Conservation (phyloP, 2,329 filamentous ascomycete genomes). For the Diaporthe humulicola region DNA sequence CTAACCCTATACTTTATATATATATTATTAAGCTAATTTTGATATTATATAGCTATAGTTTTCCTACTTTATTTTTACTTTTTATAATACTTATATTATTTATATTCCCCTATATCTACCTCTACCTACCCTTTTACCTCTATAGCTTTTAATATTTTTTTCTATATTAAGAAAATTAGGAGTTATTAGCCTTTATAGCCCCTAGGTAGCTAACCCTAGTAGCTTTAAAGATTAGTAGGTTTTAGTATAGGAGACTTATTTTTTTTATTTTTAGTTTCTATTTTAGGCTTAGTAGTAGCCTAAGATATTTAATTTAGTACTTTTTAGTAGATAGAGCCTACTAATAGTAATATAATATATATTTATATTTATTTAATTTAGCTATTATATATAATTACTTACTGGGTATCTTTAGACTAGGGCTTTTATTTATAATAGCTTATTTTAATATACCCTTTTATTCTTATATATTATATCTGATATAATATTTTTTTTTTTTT, state of each 20-base stretch:
- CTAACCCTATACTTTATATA: background rate
- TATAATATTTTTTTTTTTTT: background rate
- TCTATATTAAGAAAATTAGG: background rate
- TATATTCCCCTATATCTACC: background rate
- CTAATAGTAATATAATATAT: background rate
- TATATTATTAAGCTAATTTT: background rate
- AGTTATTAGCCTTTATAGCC: background rate
- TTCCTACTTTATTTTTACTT: background rate
- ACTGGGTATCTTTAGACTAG: too few relatives aligned
- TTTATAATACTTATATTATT: background rate
- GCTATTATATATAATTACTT: too few relatives aligned
- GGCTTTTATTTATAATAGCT: background rate
- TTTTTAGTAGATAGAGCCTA: background rate
- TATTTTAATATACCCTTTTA: background rate
- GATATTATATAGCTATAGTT: background rate
- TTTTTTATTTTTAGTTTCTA: background rate
- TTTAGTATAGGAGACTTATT: background rate
- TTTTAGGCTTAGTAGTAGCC: background rate
- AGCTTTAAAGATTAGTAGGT: background rate
- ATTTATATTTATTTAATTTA: background rate
- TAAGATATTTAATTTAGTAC: background rate
- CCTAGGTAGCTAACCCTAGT: background rate
- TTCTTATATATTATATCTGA: background rate
- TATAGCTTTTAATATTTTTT: background rate
- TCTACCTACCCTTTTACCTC: background rate